A percentile compares a stretch with the other conserved stretches of the same genome.
phyloP scores from a whole-genome alignment of 2,329 filamentous ascomycete genomes.

The Dothideomycetes sp. region DNA sequence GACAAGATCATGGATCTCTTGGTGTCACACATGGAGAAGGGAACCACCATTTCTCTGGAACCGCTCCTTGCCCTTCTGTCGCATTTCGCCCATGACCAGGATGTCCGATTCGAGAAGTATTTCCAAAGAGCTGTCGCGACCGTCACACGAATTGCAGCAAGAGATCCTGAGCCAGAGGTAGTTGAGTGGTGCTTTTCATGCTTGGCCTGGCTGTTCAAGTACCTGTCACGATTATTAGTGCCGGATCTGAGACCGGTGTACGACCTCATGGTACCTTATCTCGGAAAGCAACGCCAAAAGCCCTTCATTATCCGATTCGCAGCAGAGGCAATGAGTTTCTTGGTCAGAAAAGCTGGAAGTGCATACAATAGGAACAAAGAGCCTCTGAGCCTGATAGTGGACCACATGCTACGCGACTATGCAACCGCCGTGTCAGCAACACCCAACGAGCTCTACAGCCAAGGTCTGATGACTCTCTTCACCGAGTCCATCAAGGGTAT shows the following conservation, averaged over 20 bases:
- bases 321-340: conserved; percentile 87
- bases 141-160: conserved; percentile 67
- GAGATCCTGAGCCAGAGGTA: conserved; percentile 63
- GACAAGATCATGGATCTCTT: conserved; percentile 72
- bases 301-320: conserved; percentile 84
- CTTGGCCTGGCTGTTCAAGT: conserved; percentile 94
- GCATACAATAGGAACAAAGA: conserved; percentile 61
- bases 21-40: conserved; percentile 62
- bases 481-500: conserved; percentile 65
- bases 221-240: conserved; percentile 76
- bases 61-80: conserved; percentile 79
- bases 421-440: conserved; percentile 45
- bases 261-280: conserved; percentile 68
- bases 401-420: conserved; percentile 62
- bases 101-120: conserved; percentile 76
- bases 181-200: conserved; percentile 96
- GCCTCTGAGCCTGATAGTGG: conserved; percentile 59
- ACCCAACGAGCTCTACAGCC: conserved; percentile 51
- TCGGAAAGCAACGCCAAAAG: conserved; percentile 74
- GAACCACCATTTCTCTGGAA: conserved; percentile 72
- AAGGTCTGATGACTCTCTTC: conserved; percentile 86
- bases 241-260: conserved; percentile 78
- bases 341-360: conserved; percentile 78
- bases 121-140: conserved; percentile 66
- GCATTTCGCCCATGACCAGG: conserved; percentile 90